Evolutionary conservation across 2,329 filamentous ascomycete species (phyloP).

Genomic region (Exophiala sp.): DNA sequence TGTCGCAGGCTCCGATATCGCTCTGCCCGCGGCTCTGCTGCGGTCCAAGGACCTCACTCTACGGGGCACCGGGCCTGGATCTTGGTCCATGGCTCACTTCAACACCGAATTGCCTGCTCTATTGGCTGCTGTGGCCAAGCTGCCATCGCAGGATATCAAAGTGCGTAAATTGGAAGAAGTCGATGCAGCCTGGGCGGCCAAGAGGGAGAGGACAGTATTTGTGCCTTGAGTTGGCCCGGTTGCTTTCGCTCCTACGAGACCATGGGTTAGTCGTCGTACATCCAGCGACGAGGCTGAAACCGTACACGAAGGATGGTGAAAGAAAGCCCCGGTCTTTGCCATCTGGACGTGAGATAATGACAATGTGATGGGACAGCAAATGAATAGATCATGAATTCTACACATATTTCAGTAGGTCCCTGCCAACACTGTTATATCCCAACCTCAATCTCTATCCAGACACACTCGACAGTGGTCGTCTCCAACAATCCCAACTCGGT

Average conservation of each 20-base stretch:
- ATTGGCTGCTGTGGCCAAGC: slow-evolving; percentile 18
- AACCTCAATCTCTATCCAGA: slow-evolving; percentile 34
- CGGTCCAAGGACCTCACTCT: slow-evolving; percentile 47
- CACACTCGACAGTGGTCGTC: slow-evolving; percentile 35
- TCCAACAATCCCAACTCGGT: slow-evolving; percentile 43
- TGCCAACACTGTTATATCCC: slow-evolving; percentile 16
- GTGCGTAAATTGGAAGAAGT: slow-evolving; percentile 24
- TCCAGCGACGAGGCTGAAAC: no score
- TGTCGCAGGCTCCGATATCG: slow-evolving; percentile 38
- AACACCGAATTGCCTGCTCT: slow-evolving; percentile 22
- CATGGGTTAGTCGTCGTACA: no score
- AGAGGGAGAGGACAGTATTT: slow-evolving; percentile 30
- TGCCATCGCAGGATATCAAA: slow-evolving; percentile 23
- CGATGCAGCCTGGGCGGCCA: slow-evolving; percentile 31
- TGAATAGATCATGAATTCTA: no score
- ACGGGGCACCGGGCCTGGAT: slow-evolving; percentile 44
- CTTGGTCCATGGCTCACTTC: slow-evolving; percentile 38
- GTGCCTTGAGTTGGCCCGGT: slow-evolving; percentile 18
- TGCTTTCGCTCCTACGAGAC: no score
- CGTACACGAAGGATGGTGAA: no score
- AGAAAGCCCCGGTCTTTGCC: no score
- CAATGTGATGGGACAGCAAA: no score
- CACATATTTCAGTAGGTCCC: no score
- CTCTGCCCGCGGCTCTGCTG: slow-evolving; percentile 42
- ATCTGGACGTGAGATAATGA: no score